Base-by-base conservation (phyloP, 768 basidiomycete species). In the Clitopilus hobsonii region DNA sequence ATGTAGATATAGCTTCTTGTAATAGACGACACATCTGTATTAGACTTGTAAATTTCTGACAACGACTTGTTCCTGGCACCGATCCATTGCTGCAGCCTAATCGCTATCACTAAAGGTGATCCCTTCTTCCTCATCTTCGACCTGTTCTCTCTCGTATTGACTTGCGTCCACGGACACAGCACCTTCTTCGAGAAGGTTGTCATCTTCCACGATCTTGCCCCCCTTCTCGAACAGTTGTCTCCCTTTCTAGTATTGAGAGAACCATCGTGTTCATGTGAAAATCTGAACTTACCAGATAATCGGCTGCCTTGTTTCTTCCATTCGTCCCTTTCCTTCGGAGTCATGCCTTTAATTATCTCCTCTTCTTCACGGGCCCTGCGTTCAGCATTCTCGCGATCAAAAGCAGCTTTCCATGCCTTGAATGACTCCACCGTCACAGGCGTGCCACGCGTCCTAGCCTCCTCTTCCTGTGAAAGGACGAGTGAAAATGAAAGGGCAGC, bases 401-500 rank as follows among this genome's bases (percentile, higher is more conserved):
- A 97, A 59, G 76, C 82, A n/a, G 61, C 69, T 69, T 89, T 88
- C 95, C 96, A 98, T 25, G 71, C 75, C 54, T 75, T 81, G 75
- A 98, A 99, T 0, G 86, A 83, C 56, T 85, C 87, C 23, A 77
- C 63, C 0, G 94, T 98, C 27, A 99, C 91, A 28, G 89, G 85
- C n/a, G 96, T 98, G 26, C 96, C 96, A 52, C 88, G 83, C 49
- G 89, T 94, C 56, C 87, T 82, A 29, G 86, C 86, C 71, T 92
- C 88, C 70, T 96, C 89, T 57, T 84, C 94, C 94, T 97, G 64
- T 25, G 41, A 47, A 58, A 38, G 55, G 52, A 41, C 38, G 5
- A 45, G 18, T 23, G 3, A 45, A 20, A 48, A 36, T 48, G 22
- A 51, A 32, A 58, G 30, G 58, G 23, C 23, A 29, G 30, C n/a